phyloP scores from a whole-genome alignment of 2,329 filamentous ascomycete genomes.

The Teratosphaeria gauchensis region DNA sequence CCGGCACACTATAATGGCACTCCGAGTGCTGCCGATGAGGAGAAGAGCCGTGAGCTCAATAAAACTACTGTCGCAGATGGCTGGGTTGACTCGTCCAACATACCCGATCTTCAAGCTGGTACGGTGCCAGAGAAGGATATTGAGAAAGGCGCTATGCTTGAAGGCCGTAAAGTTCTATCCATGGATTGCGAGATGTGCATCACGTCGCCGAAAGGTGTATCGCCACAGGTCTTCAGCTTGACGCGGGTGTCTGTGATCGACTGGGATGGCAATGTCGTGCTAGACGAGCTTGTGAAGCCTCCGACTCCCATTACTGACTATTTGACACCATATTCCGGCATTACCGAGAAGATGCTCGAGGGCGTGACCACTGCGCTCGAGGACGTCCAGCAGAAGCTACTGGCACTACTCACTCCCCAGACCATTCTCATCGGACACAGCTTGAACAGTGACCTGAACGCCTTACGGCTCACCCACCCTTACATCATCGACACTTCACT shows the following conservation, averaged over 20 bases:
- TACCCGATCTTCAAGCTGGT: slow-evolving; percentile 58
- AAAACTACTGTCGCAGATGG: slow-evolving; percentile 49
- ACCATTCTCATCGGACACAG: slow-evolving; percentile 74
- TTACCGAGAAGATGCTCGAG: slow-evolving; percentile 75
- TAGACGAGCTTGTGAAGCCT: slow-evolving; percentile 91
- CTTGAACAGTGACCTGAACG: slow-evolving; percentile 72
- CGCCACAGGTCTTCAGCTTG: slow-evolving; percentile 64
- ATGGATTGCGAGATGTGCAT: slow-evolving; percentile 98
- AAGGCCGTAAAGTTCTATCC: slow-evolving; percentile 66
- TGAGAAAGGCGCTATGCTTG: slow-evolving; percentile 72
- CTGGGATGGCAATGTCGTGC: slow-evolving; percentile 72
- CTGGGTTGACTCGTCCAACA: slow-evolving; percentile 67
- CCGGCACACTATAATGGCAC: slow-evolving; percentile 54
- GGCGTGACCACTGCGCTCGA: slow-evolving; percentile 71
- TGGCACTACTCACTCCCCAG: slow-evolving; percentile 58
- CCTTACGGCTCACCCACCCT: slow-evolving; percentile 77
- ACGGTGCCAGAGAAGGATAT: slow-evolving; percentile 59
- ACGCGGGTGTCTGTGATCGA: slow-evolving; percentile 79
- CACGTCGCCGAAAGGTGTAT: slow-evolving; percentile 45
- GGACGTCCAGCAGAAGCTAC: slow-evolving; percentile 72
- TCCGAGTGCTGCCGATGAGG: slow-evolving; percentile 28
- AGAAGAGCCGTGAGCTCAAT: slow-evolving; percentile 29
- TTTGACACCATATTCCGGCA: slow-evolving; percentile 75
- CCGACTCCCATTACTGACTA: slow-evolving; percentile 84
- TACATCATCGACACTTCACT: slow-evolving; percentile 89